These are phyloP conservation scores for Apiospora phragmitis DNA, from an alignment of 2,329 filamentous ascomycete genomes.

Conservation along the genomic window DNA sequence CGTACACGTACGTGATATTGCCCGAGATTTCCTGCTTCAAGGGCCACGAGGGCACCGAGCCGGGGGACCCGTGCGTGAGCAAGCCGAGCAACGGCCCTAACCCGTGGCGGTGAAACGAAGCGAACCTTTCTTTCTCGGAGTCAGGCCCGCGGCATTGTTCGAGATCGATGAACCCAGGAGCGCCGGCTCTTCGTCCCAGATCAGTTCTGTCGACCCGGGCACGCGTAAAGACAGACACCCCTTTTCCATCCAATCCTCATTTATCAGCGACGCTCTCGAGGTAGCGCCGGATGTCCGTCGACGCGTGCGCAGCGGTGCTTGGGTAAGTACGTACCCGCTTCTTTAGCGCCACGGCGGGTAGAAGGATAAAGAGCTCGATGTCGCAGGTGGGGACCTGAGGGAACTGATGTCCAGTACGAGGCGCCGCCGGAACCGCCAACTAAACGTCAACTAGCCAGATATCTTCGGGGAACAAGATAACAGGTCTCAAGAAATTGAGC, in stretches of 20 bases:
- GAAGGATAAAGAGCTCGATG: conserved; percentile 57
- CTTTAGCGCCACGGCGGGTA: conserved; percentile 63
- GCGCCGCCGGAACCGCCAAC: conserved; percentile 50
- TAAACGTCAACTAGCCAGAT: conserved; percentile 42
- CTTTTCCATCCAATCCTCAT: conserved; percentile 43
- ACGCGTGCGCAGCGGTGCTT: conserved; percentile 41
- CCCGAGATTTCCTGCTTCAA: conserved; percentile 21
- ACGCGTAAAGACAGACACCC: conserved; percentile 51
- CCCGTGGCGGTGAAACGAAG: conserved; percentile 31
- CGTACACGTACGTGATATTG: conserved; percentile 26
- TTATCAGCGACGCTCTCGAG: conserved; percentile 43
- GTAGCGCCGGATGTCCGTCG: conserved; percentile 45
- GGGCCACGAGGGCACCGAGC: conserved; percentile 19
- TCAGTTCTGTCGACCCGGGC: conserved; percentile 39
- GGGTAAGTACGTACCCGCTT: conserved; percentile 58
- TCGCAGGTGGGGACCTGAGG: conserved; percentile 57
- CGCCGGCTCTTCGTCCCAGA: conserved; percentile 46
- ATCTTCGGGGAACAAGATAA: conserved; percentile 32
- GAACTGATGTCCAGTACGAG: conserved; percentile 55
- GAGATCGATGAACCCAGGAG: neutral
- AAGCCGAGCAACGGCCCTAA: conserved; percentile 19
- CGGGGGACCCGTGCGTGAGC: conserved; percentile 22
- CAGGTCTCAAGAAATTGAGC: conserved; percentile 33
- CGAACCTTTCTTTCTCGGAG: conserved; percentile 17
- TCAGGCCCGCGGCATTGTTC: conserved; percentile 22